Evolutionary conservation across 805 yeast genomes (phyloP), one percentile per base, ranked within the genome.

Genomic region (Saccharomycopsis sp.): DNA sequence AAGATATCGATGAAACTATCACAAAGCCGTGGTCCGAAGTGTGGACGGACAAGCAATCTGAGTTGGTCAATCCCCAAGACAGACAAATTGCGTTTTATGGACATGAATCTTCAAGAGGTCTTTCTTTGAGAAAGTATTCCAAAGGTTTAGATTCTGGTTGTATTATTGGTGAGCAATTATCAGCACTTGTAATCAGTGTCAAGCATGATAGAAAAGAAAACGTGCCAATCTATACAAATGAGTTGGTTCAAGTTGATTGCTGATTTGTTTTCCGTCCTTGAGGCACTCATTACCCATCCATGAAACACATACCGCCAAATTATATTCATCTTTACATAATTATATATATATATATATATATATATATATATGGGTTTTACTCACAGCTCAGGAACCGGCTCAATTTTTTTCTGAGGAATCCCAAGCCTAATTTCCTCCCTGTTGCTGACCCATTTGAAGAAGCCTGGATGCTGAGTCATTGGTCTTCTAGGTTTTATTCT

Each of bases 101-200:
- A 1, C 97, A 88, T 55, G 94, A 85, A 55, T 94, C 96, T 3
- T 66, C 75, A 41, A 64, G 78, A 41, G 95, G 96, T 1, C 68
- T 87, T 37, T 75, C 71, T 41, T 48, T 78, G 37, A 70, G 71
- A 49, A 69, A 71, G 46, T 85, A 67, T 57, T 67, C 95, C 3
- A 75, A 73, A 52, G 97, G 96, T 0, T 61, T 88, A 30, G 97
- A 89, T 54, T 64, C 83, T 8, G 84, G 83, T 1, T 88, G 96
- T 64, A 82, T 77, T 43, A 71, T 72, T 45, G 96, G 95, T 3
- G 79, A 75, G 9, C 57, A 69, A 45, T 65, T 88, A 36, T 67
- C 78, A 22, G 94, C 88, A 0, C 59, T 77, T n/a, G 21, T 35
- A 10, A 26, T 35, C 13, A n/a, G n/a, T 25, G 38, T 12, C 10